Conservation (phyloP, 768 basidiomycete species). For the Mycena albidolilacea region DNA sequence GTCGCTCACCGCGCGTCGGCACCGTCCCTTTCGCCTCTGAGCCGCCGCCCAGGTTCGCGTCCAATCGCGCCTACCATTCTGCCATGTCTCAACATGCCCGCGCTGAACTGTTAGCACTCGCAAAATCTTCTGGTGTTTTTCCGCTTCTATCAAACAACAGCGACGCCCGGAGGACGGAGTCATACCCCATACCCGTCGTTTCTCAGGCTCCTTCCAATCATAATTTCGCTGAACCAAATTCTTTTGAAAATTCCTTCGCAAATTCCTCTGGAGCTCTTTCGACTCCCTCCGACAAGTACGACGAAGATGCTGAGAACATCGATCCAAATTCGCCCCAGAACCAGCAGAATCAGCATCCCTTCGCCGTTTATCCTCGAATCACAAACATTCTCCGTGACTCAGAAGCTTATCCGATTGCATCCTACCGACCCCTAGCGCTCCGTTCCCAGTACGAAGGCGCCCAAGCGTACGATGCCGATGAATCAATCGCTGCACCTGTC, state of each 20-base stretch:
- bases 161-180: not conserved
- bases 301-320: conserved; percentile 40
- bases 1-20: not conserved
- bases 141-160: not conserved
- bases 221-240: not conserved
- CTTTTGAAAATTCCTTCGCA: not conserved
- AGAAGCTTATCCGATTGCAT: conserved; percentile 12
- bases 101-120: not conserved
- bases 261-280: conserved; percentile 22
- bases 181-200: not conserved
- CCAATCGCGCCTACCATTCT: conserved; percentile 6
- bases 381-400: conserved; percentile 35
- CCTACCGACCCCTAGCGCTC: not conserved
- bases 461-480: not conserved
- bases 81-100: conserved; percentile 8
- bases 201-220: not conserved
- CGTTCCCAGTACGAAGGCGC: not conserved
- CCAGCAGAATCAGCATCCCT: not conserved
- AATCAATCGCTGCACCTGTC: conserved; percentile 48
- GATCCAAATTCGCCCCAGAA: conserved; percentile 20
- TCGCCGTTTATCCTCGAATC: not conserved
- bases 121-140: not conserved
- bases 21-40: not conserved
- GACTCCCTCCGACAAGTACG: conserved; percentile 34
- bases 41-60: not conserved